Evolutionary conservation across 2,329 filamentous ascomycete genomes (phyloP).

Genomic region (Stachybotrys echinatus): DNA sequence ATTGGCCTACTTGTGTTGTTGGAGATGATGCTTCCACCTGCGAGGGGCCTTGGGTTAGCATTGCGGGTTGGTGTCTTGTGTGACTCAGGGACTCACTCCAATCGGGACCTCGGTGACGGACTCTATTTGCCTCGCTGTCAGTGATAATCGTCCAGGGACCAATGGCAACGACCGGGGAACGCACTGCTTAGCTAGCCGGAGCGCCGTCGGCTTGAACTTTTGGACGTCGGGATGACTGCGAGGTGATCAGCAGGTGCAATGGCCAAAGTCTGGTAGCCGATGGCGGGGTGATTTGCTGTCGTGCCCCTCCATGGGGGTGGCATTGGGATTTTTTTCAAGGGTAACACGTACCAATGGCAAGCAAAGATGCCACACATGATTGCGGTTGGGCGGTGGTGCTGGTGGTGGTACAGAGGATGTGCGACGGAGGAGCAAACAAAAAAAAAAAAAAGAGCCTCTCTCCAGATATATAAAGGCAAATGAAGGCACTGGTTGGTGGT

Average conservation of each 20-base stretch:
- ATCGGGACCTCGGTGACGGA: conserved; percentile 95
- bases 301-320: conserved; percentile 17
- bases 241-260: conserved; percentile 4
- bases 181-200: conserved; percentile 92
- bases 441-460: background rate
- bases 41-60: conserved; percentile 20
- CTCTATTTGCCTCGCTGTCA: conserved; percentile 31
- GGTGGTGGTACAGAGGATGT: background rate
- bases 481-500: background rate
- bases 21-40: conserved; percentile 81
- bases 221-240: conserved; percentile 82
- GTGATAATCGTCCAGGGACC: background rate
- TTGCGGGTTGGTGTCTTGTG: conserved; percentile 1
- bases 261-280: conserved; percentile 3
- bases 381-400: conserved; percentile 22
- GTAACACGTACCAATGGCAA: conserved; percentile 70
- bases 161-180: conserved; percentile 27
- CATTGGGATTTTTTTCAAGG: background rate
- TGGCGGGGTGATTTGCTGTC: conserved; percentile 22
- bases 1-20: conserved; percentile 79
- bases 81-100: conserved; percentile 69
- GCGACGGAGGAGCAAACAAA: background rate
- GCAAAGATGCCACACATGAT: conserved; percentile 97
- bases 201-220: conserved; percentile 91
- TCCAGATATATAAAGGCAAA: background rate